phyloP scores from a whole-genome alignment of 768 basidiomycete species.

The Dictyophora rubrovolvata region DNA sequence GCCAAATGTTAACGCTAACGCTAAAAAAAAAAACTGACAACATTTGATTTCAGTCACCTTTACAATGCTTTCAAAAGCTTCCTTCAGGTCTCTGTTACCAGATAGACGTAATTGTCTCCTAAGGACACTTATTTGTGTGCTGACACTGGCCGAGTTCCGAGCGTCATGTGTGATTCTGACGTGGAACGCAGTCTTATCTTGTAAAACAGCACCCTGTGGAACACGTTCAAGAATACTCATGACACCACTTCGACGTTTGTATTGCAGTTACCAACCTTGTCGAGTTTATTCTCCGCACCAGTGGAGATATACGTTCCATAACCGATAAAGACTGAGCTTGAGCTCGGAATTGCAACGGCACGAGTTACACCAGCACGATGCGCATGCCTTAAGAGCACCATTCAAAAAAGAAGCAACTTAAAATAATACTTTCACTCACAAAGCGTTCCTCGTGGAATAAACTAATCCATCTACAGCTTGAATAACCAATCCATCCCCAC shows the following conservation, averaged over 20 bases:
- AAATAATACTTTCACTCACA: neutral
- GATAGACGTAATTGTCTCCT: constrained; percentile 20
- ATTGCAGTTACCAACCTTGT: constrained; percentile 14
- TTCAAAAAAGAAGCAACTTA: constrained; percentile 3
- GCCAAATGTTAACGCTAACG: constrained; percentile 11
- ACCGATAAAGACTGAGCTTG: constrained; percentile 49
- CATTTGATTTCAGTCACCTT: neutral
- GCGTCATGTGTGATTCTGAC: constrained; percentile 29
- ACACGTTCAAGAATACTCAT: neutral
- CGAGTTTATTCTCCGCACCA: constrained; percentile 48
- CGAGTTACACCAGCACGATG: constrained; percentile 67
- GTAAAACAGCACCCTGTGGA: constrained; percentile 47
- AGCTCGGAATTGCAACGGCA: constrained; percentile 50
- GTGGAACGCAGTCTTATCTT: constrained; percentile 57
- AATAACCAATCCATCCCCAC: constrained; percentile 31
- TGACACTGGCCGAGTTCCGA: constrained; percentile 21
- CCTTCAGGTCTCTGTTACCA: constrained; percentile 11
- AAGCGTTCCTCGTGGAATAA: neutral
- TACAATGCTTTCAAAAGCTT: neutral
- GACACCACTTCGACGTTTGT: too few relatives aligned
- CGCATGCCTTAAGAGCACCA: constrained; percentile 41
- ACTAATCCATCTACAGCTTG: constrained; percentile 42
- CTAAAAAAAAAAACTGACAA: neutral
- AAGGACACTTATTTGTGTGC: constrained; percentile 27
- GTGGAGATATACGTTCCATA: constrained; percentile 52